Conservation (phyloP, 177 flowering plant genomes). For the Vitis hybrid region DNA sequence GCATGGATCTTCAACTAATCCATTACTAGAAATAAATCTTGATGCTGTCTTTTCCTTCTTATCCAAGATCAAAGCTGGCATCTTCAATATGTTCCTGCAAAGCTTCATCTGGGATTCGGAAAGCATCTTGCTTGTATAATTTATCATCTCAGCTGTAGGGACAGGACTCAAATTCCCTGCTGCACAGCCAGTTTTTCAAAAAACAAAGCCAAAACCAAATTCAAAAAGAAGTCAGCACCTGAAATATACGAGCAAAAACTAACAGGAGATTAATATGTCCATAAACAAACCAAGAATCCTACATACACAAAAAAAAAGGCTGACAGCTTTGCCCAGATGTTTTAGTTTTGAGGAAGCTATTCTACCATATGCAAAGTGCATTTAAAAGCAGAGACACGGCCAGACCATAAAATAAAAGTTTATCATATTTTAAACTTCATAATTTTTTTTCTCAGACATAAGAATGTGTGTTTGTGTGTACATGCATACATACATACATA, state of each 20-base stretch:
- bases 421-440: too few relatives aligned
- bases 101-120: conserved; percentile 50
- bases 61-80: conserved; percentile 86
- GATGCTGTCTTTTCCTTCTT: conserved; percentile 52
- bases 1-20: conserved; percentile 84
- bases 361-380: too few relatives aligned
- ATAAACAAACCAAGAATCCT: too few relatives aligned
- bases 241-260: neutral
- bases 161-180: conserved; percentile 56
- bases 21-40: conserved; percentile 76
- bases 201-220: neutral
- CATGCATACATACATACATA: too few relatives aligned
- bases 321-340: too few relatives aligned
- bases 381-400: too few relatives aligned
- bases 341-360: too few relatives aligned
- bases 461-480: too few relatives aligned
- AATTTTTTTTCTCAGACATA: too few relatives aligned
- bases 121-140: conserved; percentile 56
- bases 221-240: neutral
- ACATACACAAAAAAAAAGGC: too few relatives aligned
- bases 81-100: conserved; percentile 55
- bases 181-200: conserved; percentile 22
- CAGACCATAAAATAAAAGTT: too few relatives aligned
- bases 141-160: conserved; percentile 48
- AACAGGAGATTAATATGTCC: too few relatives aligned